Percentiles rank a stretch among this genome's conserved stretches.
Conservation (phyloP, 2,329 filamentous ascomycete genomes). For the Juglanconis oblonga region DNA sequence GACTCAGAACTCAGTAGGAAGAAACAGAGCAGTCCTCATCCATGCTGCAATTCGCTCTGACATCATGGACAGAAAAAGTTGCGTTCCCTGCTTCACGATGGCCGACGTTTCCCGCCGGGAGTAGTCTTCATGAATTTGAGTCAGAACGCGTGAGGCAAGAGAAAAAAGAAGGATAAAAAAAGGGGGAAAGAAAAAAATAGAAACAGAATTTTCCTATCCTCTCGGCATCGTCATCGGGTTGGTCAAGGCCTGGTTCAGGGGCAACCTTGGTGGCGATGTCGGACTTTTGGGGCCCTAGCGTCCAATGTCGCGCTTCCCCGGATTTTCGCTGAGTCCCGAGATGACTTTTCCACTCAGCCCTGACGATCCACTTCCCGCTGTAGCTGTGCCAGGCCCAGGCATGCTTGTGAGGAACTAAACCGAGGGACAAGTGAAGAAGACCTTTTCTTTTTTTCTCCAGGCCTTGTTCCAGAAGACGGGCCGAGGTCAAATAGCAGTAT, state of each 20-base stretch:
- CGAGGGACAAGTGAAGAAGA: neutral
- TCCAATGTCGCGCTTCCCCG: constrained; percentile 11
- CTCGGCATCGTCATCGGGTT: neutral
- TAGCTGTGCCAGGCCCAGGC: constrained; percentile 4
- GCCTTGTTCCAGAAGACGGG: too few relatives aligned
- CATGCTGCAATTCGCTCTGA: too few relatives aligned
- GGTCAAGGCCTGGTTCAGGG: neutral
- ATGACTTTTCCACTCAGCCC: constrained; percentile 1
- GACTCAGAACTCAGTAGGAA: too few relatives aligned
- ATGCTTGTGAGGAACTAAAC: neutral
- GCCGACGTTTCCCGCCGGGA: too few relatives aligned
- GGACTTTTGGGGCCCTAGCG: neutral
- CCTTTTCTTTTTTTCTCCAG: too few relatives aligned
- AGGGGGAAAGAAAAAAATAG: neutral
- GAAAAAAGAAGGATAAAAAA: neutral
- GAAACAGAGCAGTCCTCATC: too few relatives aligned
- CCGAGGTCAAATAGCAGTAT: too few relatives aligned
- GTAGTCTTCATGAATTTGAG: neutral
- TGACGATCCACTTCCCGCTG: constrained; percentile 6
- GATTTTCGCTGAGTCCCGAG: constrained; percentile 8
- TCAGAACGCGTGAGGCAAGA: neutral
- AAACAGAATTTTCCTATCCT: neutral
- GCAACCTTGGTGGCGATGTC: neutral
- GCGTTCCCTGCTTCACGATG: too few relatives aligned
- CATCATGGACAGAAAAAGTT: too few relatives aligned